Base-by-base conservation (phyloP, 2,329 filamentous ascomycete species). In the Claviceps monticola region DNA sequence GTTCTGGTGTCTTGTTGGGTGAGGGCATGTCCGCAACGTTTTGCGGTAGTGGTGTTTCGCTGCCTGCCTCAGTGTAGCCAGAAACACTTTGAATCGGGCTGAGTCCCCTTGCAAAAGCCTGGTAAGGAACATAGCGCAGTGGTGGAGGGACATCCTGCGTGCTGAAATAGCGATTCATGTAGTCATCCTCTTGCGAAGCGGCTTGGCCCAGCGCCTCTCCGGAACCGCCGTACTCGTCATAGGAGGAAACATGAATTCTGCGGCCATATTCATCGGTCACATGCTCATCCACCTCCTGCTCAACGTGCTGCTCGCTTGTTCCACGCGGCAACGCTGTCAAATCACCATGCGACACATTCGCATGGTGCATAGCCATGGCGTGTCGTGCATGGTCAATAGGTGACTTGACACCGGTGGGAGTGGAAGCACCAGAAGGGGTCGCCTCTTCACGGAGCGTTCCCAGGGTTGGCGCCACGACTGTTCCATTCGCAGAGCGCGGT, bases 51-150 rank as follows among this genome's bases (percentile, higher is more conserved):
- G 74, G 74, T 29, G 71, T 69, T 55, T 82, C 76, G 59, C 74
- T 82, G 50, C 80, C 80, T 46, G 81, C 80, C 60, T 89, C 82
- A 4, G 80, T 84, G 60, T 89, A 91, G 56, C 90, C 93, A 11
- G 88, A 91, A 16, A 95, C 87, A 60, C 90, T 96, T 58, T 93
- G 90, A 54, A 95, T 90, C 0, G 91, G 91, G 62, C 90, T 96
- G 48, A 94, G 69, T 11, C 82, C 84, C 43, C 86, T 83, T 50
- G 80, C 76, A 58, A 84, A 80, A 11, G 80, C 75, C 59, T 83
- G 77, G 56, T 86, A 83, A 1, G 83, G 79, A n/a, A 82, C 74
- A 58, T 84, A 85, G 57, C 78, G 79, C 29, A 82, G 66, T 16
- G 79, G 80, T 3, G 79, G 76, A 2, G 80, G 80, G 2, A 84